These are phyloP conservation scores for Mycena alexandri DNA, from an alignment of 768 basidiomycete species.

Conservation along the genomic window DNA sequence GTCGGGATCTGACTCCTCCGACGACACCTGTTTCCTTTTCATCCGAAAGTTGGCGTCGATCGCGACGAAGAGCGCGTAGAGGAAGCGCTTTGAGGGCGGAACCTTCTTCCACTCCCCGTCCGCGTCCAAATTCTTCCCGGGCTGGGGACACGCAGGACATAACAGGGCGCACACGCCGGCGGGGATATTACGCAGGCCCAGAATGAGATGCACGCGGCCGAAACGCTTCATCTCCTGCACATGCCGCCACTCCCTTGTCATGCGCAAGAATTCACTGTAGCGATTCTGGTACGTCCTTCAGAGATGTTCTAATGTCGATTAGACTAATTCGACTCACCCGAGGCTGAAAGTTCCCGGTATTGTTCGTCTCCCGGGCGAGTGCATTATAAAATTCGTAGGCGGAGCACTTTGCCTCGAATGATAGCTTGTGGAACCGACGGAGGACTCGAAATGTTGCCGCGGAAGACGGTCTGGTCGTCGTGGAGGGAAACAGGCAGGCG, in stretches of 20 bases:
- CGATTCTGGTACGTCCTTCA: slow-evolving; percentile 26
- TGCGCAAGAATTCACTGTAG: slow-evolving; percentile 30
- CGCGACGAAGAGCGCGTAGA: slow-evolving; percentile 44
- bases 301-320: no score
- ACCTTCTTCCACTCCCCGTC: slow-evolving; percentile 38
- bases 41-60: slow-evolving; percentile 30
- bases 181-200: background rate
- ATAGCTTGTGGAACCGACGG: slow-evolving; percentile 47
- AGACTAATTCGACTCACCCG: slow-evolving; percentile 28
- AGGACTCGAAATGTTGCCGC: slow-evolving; percentile 48
- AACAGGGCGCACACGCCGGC: slow-evolving; percentile 19
- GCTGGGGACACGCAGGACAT: slow-evolving; percentile 46
- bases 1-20: slow-evolving; percentile 42
- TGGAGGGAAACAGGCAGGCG: slow-evolving; percentile 47
- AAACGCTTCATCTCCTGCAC: slow-evolving; percentile 30
- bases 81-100: slow-evolving; percentile 26
- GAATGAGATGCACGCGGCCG: slow-evolving; percentile 24
- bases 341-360: slow-evolving; percentile 39
- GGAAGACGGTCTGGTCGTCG: slow-evolving; percentile 42
- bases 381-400: slow-evolving; percentile 49
- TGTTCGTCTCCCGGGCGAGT: slow-evolving; percentile 45
- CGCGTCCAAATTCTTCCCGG: slow-evolving; percentile 40
- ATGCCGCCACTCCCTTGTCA: slow-evolving; percentile 29
- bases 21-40: slow-evolving; percentile 45
- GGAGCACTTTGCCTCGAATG: slow-evolving; percentile 48